Percentiles rank a stretch among this genome's conserved stretches.
Evolutionary conservation across 1,284 basidiomycete species (phyloP).

Genomic region (Amylostereum chailletii): DNA sequence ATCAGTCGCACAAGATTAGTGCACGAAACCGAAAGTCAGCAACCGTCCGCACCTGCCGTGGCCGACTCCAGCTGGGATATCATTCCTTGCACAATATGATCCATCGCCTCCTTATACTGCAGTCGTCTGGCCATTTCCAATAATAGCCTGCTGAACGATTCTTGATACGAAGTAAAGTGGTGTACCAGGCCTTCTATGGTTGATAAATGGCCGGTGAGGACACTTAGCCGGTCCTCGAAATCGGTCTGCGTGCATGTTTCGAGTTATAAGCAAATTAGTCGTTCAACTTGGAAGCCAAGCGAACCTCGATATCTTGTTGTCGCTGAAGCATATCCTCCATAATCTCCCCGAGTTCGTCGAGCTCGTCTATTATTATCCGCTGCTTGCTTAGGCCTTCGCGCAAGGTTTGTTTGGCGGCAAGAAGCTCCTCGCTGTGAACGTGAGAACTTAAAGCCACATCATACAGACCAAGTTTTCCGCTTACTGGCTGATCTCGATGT

Average conservation of each 20-base stretch:
- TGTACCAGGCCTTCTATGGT: constrained; percentile 56
- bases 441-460: neutral
- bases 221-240: constrained; percentile 42
- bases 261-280: neutral
- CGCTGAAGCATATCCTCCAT: constrained; percentile 67
- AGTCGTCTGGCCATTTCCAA: constrained; percentile 63
- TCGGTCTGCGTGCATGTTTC: constrained; percentile 27
- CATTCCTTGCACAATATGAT: constrained; percentile 60
- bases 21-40: neutral
- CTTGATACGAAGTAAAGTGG: constrained; percentile 56
- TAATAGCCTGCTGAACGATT: constrained; percentile 62
- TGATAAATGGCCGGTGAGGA: constrained; percentile 49
- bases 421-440: constrained; percentile 38
- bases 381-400: constrained; percentile 42
- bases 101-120: constrained; percentile 54
- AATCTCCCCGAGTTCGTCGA: constrained; percentile 69
- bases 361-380: constrained; percentile 41
- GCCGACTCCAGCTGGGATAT: constrained; percentile 48
- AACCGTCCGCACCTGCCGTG: constrained; percentile 43
- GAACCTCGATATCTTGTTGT: constrained; percentile 59
- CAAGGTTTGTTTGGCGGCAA: constrained; percentile 30
- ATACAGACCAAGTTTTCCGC: constrained; percentile 16
- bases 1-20: constrained; percentile 4
- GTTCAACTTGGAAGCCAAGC: neutral
- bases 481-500: constrained; percentile 50